Evolutionary conservation across 2,329 filamentous ascomycete species (phyloP).

Genomic region (Fonsecaea multimorphosa): DNA sequence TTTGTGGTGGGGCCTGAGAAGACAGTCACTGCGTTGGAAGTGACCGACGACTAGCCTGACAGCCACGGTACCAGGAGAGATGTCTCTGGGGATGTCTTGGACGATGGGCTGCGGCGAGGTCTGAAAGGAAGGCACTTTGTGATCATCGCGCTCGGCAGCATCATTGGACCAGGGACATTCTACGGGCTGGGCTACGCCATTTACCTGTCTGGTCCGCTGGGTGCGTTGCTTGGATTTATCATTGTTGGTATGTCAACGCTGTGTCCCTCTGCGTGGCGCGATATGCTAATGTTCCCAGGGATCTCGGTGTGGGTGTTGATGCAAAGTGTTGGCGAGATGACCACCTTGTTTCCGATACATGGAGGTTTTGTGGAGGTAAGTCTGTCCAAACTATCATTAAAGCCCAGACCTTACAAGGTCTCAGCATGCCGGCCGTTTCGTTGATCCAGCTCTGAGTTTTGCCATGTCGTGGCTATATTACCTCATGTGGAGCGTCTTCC

Average conservation of each 20-base stretch:
- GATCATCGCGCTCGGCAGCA: slow-evolving; percentile 38
- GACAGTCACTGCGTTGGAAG: neutral
- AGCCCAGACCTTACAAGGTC: neutral
- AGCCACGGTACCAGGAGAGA: neutral
- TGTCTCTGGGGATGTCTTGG: slow-evolving; percentile 11
- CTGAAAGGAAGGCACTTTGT: slow-evolving; percentile 38
- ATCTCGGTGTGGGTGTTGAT: slow-evolving; percentile 54
- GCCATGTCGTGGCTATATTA: slow-evolving; percentile 50
- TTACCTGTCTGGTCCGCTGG: slow-evolving; percentile 54
- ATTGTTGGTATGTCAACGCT: slow-evolving; percentile 51
- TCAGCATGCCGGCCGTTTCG: slow-evolving; percentile 49
- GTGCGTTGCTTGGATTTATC: slow-evolving; percentile 57
- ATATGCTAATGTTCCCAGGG: slow-evolving; percentile 51
- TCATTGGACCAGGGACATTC: slow-evolving; percentile 55
- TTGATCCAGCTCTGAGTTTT: slow-evolving; percentile 57
- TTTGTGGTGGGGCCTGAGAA: neutral
- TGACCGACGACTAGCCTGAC: slow-evolving; percentile 7
- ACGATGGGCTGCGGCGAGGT: slow-evolving; percentile 37
- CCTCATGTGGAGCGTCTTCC: slow-evolving; percentile 7
- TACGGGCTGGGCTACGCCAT: slow-evolving; percentile 54
- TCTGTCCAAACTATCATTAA: neutral
- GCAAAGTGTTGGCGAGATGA: slow-evolving; percentile 53
- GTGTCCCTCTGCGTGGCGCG: slow-evolving; percentile 47
- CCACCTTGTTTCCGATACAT: slow-evolving; percentile 56
- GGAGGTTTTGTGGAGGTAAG: slow-evolving; percentile 50